Evolutionary conservation across 176 grass and related monocot species (phyloP), one percentile per base, ranked within the genome.

Genomic region (Oryza nivara): DNA sequence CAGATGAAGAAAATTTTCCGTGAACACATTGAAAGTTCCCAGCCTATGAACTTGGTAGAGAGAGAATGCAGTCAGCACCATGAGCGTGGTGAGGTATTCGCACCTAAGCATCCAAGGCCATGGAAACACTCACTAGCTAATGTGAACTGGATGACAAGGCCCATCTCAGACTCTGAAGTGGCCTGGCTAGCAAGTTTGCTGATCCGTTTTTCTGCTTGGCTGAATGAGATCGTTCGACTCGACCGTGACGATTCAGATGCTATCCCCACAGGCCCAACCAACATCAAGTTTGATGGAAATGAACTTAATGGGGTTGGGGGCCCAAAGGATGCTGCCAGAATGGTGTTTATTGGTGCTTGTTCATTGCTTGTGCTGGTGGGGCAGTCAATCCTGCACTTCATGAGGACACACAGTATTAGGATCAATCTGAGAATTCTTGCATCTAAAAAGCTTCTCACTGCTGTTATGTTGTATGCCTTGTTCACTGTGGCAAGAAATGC

Each of bases 351-450:
- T 16, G 75, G 84, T 54, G 32, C 84, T 9, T 82, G 78, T 56
- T 86, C 92, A 67, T 88, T 88, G 86, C 3, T 92, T 32, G 23
- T 70, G 67, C 60, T 94, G 85, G 68, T 68, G 25, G 86, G 79
- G 17, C 84, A 92, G 40, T 65, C 38, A 22, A 66, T 90, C 58
- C 70, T 97, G 66, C 88, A 76, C 64, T 97, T 90, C 86, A 89
- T 97, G 92, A 92, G 88, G 45, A 48, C 5, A 16, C 92, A 72
- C 32, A 75, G 58, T 28, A 88, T 94, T 70, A 97, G 72, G 89
- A 83, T 97, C 5, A 97, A 92, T 76, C 69, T 94, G 22, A 92
- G 94, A 87, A 61, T 90, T 79, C 69, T 97, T 65, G 92, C 93
- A 5, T 96, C 91, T 12, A 96, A 92, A 76, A 97, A 84, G 75